Conservation (phyloP, 75 land plant genomes). For the Cunninghamia lanceolata region DNA sequence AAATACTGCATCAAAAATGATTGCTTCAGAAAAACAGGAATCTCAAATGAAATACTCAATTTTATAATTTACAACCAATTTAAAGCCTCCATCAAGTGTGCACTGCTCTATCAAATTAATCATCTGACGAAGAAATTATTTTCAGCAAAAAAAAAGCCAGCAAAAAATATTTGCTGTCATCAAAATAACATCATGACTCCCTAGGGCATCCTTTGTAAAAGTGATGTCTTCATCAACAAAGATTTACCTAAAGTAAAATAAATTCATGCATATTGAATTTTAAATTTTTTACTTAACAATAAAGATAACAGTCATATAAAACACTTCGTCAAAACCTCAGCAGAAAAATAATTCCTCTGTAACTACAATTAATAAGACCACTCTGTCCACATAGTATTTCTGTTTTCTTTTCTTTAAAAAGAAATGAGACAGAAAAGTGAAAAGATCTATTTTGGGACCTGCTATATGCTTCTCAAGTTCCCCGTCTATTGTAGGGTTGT, state of each 20-base stretch:
- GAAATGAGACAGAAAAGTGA: not conserved
- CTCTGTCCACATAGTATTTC: not conserved
- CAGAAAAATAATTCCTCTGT: not conserved
- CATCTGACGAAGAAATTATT: not conserved
- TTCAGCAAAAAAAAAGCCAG: too few species aligned
- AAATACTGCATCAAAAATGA: too few species aligned
- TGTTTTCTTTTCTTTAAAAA: too few species aligned
- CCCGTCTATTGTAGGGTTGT: too few species aligned
- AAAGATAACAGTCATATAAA: not conserved
- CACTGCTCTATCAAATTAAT: not conserved
- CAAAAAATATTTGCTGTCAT: too few species aligned
- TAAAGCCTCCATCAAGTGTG: not conserved
- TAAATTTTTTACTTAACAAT: too few species aligned
- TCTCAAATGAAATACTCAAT: not conserved
- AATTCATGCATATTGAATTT: not conserved
- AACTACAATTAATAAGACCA: not conserved
- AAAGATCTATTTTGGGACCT: too few species aligned
- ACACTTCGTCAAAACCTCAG: not conserved
- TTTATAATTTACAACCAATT: not conserved
- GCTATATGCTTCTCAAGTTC: too few species aligned
- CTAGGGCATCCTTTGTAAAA: not conserved
- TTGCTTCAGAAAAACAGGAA: too few species aligned
- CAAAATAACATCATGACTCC: not conserved
- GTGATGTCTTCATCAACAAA: not conserved
- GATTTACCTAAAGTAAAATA: too few species aligned